These are phyloP conservation scores for Cercospora zeina DNA, from an alignment of 2,329 filamentous ascomycete species.

Conservation along the genomic window DNA sequence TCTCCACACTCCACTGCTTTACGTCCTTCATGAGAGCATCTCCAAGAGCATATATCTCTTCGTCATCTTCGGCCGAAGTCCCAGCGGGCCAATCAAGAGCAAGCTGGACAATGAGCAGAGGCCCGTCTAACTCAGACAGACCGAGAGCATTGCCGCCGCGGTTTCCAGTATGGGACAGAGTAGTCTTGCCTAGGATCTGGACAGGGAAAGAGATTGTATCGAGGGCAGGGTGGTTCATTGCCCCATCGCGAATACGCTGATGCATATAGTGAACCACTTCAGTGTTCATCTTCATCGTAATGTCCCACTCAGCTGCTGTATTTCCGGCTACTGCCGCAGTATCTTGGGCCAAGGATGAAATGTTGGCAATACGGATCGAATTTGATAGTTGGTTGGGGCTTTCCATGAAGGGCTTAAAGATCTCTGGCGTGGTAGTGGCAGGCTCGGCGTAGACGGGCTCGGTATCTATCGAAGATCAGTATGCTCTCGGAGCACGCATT, in stretches of 20 bases:
- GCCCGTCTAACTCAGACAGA: slow-evolving; percentile 5
- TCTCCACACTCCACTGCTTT: slow-evolving; percentile 12
- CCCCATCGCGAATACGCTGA: background rate
- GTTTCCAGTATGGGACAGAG: slow-evolving; percentile 6
- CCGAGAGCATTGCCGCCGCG: slow-evolving; percentile 26
- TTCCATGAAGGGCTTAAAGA: slow-evolving; percentile 16
- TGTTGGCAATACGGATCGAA: slow-evolving; percentile 14
- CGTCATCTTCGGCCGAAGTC: background rate
- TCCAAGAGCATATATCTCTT: slow-evolving; percentile 2
- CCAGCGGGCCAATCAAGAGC: slow-evolving; percentile 16
- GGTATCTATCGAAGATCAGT: slow-evolving; percentile 4
- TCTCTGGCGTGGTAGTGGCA: slow-evolving; percentile 10
- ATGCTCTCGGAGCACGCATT: background rate
- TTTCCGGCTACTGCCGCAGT: background rate
- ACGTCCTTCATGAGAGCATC: background rate
- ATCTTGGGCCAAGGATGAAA: background rate
- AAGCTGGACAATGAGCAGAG: slow-evolving; percentile 18
- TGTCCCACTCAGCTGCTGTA: slow-evolving; percentile 4
- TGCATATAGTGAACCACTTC: slow-evolving; percentile 12
- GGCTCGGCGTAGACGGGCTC: slow-evolving; percentile 14
- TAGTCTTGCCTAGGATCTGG: slow-evolving; percentile 2
- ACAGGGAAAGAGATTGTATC: background rate
- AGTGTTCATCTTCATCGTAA: slow-evolving; percentile 18
- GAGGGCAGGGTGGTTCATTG: slow-evolving; percentile 3
- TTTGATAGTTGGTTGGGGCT: slow-evolving; percentile 5